Evolutionary conservation across 2,329 filamentous ascomycete species (phyloP), one percentile per base, ranked within the genome.

Genomic region (Curvularia lunata): DNA sequence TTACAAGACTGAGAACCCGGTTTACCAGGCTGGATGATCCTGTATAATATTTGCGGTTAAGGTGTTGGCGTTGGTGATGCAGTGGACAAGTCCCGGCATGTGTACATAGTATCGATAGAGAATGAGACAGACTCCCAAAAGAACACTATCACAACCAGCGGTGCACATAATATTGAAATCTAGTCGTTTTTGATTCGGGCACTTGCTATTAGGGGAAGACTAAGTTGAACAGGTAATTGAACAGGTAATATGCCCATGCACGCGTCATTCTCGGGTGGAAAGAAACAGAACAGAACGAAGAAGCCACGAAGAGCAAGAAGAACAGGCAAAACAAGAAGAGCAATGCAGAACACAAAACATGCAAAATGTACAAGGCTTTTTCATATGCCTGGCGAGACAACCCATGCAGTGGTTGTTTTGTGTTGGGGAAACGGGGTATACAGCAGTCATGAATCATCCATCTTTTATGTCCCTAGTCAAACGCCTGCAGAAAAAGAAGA

Each of bases 1-100:
- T 18, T 57, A 57, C 3, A 57, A 57, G 38, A 54, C 54, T 2
- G 54, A 54, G 38, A 57, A 57, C 5, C 50, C 50, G 6, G 54
- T 57, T 5, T 57, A 57, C 28, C 54, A 57, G 30, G 50, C 54
- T 27, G 54, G 54, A 5, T 57, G 16, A 53, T 18, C 16, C 1
- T 8, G n/a, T 30, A 12, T 37, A 18, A 12, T 32, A 13, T 19
- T 19, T 30, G 5, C 16, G n/a, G 8, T 28, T 30, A 8, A 7
- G 34, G 34, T 37, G 1, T 37, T 5, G 34, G 6, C 8, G 1
- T 37, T 37, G 34, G 34, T 18, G 6, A 18, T 37, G 34, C 34
- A 37, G 7, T 7, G n/a, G 6, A 13, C 13, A n/a, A 34, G 32
- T 34, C 13, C 13, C 32, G 32, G 16, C 34, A 37, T 37, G 16